These are phyloP conservation scores for Colletotrichum sp. DNA, from an alignment of 2,329 filamentous ascomycete genomes.

Conservation along the genomic window DNA sequence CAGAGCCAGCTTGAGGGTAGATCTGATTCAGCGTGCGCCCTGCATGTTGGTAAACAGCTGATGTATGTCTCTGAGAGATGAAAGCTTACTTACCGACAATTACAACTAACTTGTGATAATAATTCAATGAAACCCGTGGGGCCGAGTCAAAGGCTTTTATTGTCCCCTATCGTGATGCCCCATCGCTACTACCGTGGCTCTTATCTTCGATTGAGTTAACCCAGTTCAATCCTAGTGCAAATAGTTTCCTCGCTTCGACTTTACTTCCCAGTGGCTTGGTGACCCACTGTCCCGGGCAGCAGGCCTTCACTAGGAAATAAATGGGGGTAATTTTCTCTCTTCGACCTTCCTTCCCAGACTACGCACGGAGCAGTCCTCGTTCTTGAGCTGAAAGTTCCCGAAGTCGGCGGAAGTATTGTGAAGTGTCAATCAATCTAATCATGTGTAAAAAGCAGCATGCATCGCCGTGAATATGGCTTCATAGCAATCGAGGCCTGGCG, in stretches of 20 bases:
- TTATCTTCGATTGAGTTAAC: not conserved
- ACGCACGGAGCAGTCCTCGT: not conserved
- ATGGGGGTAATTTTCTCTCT: not conserved
- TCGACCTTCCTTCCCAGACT: slow-evolving; percentile 7
- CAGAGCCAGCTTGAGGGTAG: not conserved
- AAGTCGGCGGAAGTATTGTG: not conserved
- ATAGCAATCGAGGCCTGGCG: not conserved
- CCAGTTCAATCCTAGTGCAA: not conserved
- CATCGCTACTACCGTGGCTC: not conserved
- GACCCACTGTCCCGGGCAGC: not conserved
- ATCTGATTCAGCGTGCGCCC: not conserved
- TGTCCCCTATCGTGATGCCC: not conserved
- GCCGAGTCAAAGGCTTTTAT: not conserved
- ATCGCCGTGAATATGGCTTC: not conserved
- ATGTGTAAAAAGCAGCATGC: not conserved
- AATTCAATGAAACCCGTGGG: not conserved
- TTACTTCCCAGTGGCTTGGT: not conserved
- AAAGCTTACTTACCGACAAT: not conserved
- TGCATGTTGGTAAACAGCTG: not conserved
- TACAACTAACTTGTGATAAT: not conserved
- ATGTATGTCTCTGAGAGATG: not conserved
- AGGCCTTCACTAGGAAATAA: not conserved
- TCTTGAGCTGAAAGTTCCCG: not conserved
- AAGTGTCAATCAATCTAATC: not conserved
- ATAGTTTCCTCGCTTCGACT: not conserved